These are phyloP conservation scores for Phialophora expanda DNA, from an alignment of 2,329 filamentous ascomycete genomes.

Conservation along the genomic window DNA sequence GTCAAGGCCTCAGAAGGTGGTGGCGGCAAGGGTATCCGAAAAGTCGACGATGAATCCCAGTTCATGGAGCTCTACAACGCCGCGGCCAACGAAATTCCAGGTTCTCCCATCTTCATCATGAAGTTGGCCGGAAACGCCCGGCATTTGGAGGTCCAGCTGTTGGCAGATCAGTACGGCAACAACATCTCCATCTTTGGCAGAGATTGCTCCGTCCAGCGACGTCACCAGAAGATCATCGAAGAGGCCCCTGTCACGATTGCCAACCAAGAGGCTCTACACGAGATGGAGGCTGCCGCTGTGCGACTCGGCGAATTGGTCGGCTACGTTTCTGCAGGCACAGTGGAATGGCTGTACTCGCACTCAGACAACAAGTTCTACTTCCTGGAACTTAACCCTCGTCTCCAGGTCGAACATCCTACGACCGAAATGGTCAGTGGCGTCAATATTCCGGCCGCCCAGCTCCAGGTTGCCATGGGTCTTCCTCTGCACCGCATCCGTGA, in stretches of 20 bases:
- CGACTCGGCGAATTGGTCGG: conserved; percentile 91
- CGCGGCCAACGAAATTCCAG: conserved; percentile 94
- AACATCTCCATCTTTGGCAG: conserved; percentile 98
- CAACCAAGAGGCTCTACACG: conserved; percentile 83
- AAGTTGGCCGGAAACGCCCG: conserved; percentile 95
- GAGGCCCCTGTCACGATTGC: conserved; percentile 98
- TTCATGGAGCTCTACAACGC: conserved; percentile 92
- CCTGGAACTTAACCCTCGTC: conserved; percentile 95
- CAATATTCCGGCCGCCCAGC: conserved; percentile 93
- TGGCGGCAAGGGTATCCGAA: conserved; percentile 98
- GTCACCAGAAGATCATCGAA: conserved; percentile 99
- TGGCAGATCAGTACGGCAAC: conserved; percentile 99
- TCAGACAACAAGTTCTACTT: conserved; percentile 99
- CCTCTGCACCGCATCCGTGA: conserved; percentile 94
- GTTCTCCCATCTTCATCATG: conserved; percentile 99
- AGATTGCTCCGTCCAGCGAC: conserved; percentile 97
- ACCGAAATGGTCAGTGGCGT: conserved; percentile 99
- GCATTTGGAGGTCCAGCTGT: conserved; percentile 94
- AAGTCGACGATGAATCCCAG: conserved; percentile 81
- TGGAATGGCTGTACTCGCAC: conserved; percentile 98
- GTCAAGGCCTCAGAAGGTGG: conserved; percentile 99
- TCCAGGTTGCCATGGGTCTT: conserved; percentile 98
- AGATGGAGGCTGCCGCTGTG: conserved; percentile 96
- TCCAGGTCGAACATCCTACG: conserved; percentile 98
- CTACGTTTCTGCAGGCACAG: conserved; percentile 97